Percentiles rank a stretch among this genome's conserved stretches.
phyloP scores from a whole-genome alignment of 179 eudicot species.

The Sideroxylon spinosum region DNA sequence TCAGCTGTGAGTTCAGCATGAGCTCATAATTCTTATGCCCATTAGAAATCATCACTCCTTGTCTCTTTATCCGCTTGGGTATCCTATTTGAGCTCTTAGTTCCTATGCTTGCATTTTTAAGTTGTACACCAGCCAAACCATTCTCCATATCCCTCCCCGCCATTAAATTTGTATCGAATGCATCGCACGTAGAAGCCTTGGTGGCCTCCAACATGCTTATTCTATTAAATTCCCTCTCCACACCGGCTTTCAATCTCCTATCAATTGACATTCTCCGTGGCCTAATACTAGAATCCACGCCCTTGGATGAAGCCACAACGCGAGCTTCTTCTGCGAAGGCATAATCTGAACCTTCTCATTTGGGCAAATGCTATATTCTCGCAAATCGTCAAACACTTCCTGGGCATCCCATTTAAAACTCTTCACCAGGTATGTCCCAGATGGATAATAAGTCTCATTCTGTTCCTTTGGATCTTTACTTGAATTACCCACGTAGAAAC shows the following conservation, averaged over 20 bases:
- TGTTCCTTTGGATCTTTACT: constrained; percentile 54
- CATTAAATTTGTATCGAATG: constrained; percentile 17
- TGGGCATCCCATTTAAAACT: constrained; percentile 69
- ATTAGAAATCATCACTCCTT: constrained; percentile 74
- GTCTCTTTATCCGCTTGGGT: constrained; percentile 56
- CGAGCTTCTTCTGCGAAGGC: constrained; percentile 75
- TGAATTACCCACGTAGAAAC: constrained; percentile 83
- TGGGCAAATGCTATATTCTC: constrained; percentile 40
- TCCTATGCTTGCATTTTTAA: constrained; percentile 24
- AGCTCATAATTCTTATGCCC: constrained; percentile 93
- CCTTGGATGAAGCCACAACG: constrained; percentile 51
- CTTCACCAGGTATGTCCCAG: constrained; percentile 27
- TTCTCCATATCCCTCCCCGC: constrained; percentile 19
- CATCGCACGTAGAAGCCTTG: constrained; percentile 20
- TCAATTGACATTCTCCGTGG: constrained; percentile 73
- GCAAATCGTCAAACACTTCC: constrained; percentile 50
- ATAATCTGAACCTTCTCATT: constrained; percentile 50
- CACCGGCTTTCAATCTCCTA: constrained; percentile 35
- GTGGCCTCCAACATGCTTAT: constrained; percentile 36
- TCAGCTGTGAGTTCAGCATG: constrained; percentile 90
- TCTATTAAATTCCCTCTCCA: constrained; percentile 35
- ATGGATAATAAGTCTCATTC: constrained; percentile 56
- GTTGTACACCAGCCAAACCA: constrained; percentile 22
- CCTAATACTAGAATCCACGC: constrained; percentile 33
- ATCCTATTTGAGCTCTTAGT: constrained; percentile 29